Evolutionary conservation across 2,329 filamentous ascomycete species (phyloP), one percentile per base, ranked within the genome.

Genomic region (Fusarium musae): DNA sequence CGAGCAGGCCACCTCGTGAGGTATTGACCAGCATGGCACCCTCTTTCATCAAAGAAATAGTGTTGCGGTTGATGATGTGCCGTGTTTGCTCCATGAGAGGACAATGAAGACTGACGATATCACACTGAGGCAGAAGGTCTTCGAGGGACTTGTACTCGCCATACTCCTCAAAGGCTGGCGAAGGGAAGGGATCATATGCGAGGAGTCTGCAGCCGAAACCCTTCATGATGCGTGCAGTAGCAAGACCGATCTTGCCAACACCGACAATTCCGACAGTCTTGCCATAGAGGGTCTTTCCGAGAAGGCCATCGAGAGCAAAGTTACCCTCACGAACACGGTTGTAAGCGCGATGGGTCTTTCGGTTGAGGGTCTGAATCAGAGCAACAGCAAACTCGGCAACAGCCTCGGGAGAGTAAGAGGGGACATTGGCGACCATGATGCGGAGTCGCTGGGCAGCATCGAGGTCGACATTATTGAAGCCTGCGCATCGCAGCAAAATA

Each of bases 381-480:
- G 90, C 89, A n/a, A 93, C 86, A 44, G 90, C 87, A 76, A 92
- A 93, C 83, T 93, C 91, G 72, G 91, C 91, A 5, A 93, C 91
- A 5, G 91, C 89, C 79, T 93, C 89, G 66, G 91, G 91, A 12
- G 90, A 91, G 82, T 93, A 93, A 6, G 89, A 87, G 3, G 91
- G 91, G 39, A 93, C 91, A 67, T 91, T 90, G 74, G 90, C 89
- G 49, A 92, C 90, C 76, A 88, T 88, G 72, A 93, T 81, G 63
- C 87, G 86, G 7, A 89, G 84, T 26, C 80, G 77, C 74, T 86
- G 83, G 61, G 91, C 91, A 3, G 84, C 82, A 23, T 79, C 78
- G 28, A 93, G 86, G 77, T 93, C 88, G 66, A 93, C 87, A 74
- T 92, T 89, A 83, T 93, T 92, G 84, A 86, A 92, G 63, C 91